Evolutionary conservation across 2,329 filamentous ascomycete genomes (phyloP), one percentile per base, ranked within the genome.

Genomic region (Xylariaceae sp.): DNA sequence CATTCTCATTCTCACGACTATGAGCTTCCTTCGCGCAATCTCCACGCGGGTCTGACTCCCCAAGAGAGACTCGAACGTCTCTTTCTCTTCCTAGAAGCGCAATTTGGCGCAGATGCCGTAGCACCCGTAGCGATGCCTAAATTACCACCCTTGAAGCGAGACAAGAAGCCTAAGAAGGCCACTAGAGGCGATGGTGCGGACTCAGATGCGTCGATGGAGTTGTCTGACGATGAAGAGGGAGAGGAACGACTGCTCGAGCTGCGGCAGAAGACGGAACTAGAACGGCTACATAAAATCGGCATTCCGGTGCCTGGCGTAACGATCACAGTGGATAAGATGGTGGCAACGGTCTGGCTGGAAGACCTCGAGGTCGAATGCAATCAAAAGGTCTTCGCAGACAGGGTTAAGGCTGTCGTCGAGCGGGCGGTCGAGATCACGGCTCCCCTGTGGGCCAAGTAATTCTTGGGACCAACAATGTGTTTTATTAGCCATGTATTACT

Each of bases 81-180:
- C 16, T 88, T 95, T 74, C 90, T 96, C 85, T 96, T 99, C 77
- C 86, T 99, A 11, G 94, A 99, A 77, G 90, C 92, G 2, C 94
- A 99, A 71, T 99, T 99, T 68, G 94, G 94, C 57, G 80, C 84
- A 26, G 87, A 94, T 59, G 87, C 91, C 55, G 86, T 97, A 51
- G 79, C 82, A 0, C 92, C 93, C 4, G 89, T 97, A 61, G 81
- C 86, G 32, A 77, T 73, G 67, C 76, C 91, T 55, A 82, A 85
- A 70, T 70, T 85, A 2, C 76, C 78, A 0, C 59, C 74, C 6
- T 64, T 75, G 24, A 61, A 67, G n/a, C 67, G 63, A 47, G 63
- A 71, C 8, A 64, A 64, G 54, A 71, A 74, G 51, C 60, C 67
- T 4, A 68, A 71, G n/a, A 67, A 66, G 13, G 39, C 53, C 4